Evolutionary conservation across 2,329 filamentous ascomycete genomes (phyloP), one percentile per base, ranked within the genome.

Genomic region (Hyphodiscus sp.): DNA sequence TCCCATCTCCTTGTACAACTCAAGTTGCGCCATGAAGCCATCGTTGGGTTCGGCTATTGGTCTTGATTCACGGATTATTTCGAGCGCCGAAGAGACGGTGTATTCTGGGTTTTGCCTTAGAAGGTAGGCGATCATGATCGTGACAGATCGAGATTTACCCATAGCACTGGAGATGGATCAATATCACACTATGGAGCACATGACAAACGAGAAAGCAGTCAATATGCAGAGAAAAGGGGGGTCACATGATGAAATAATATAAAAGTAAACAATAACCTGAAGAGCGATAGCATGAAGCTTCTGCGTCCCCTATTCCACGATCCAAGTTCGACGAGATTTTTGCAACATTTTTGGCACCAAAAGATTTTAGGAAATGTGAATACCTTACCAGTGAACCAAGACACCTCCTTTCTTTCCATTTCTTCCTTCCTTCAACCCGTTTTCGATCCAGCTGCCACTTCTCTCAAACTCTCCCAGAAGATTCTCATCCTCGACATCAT

Each of bases 101-200:
- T 65, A 76, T 38, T 76, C 68, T 5, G 81, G 79, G 61, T 82
- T 77, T 62, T 79, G 80, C 70, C 81, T 84, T 59, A 97, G 86
- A 49, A 97, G 76, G 70, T 91, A 97, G 57, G 94, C 92, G 54
- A 95, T 80, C 51, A 89, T 80, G 60, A 89, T 82, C 30, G 90
- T 86, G 61, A 92, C 88, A 47, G 92, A 97, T 55, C 94, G 88
- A 33, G 91, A 96, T 73, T 95, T 95, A 50, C 94, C 94, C 84
- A 96, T 96, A 20, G 91, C 92, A 77, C 94, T 96, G 72, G 49
- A 55, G 54, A 58, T 26, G 23, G 23, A n/a, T 26, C 23, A 26
- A 26, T 8, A 26, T 3, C 8, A 4, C 8, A 26, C 23, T 26
- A 26, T 26, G 23, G n/a, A 26, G 23, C 4, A 26, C 3, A 26